Evolutionary conservation across 129 eudicot genomes (phyloP).

Genomic region (Arctium lappa): DNA sequence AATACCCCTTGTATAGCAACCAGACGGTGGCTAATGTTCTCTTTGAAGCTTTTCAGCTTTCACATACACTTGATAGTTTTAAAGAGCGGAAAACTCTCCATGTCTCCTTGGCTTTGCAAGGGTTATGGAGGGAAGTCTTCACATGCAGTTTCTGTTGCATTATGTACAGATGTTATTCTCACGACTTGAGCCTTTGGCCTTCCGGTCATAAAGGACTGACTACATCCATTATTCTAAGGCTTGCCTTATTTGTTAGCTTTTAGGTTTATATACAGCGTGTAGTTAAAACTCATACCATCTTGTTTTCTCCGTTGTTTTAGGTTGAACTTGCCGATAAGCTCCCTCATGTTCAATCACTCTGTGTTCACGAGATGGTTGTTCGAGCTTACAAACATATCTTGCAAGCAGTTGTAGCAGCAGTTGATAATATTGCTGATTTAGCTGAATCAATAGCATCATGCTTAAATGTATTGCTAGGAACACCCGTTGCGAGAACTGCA

Average conservation of each 20-base stretch:
- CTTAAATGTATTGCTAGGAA: conserved; percentile 73
- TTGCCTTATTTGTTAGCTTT: neutral
- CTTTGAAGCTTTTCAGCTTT: neutral
- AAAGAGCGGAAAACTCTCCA: neutral
- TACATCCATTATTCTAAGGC: neutral
- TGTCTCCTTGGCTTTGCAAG: neutral
- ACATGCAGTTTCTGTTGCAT: neutral
- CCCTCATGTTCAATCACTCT: conserved; percentile 95
- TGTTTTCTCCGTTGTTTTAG: conserved; percentile 32
- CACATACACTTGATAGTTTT: neutral
- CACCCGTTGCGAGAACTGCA: conserved; percentile 34
- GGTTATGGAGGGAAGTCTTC: neutral
- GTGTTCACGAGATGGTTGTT: conserved; percentile 96
- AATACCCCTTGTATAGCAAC: no score
- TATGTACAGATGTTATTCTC: neutral
- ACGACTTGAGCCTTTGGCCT: neutral
- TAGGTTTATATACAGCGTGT: neutral
- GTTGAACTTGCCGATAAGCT: conserved; percentile 98
- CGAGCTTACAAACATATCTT: conserved; percentile 91
- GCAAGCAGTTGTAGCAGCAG: conserved; percentile 93
- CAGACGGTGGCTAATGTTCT: neutral
- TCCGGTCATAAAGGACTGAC: neutral
- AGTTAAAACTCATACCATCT: conserved; percentile 7
- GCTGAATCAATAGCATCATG: conserved; percentile 80
- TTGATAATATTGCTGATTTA: conserved; percentile 53